Evolutionary conservation across 176 grass and related monocot genomes (phyloP), one percentile per base, ranked within the genome.

Genomic region (Metroxylon sagu): DNA sequence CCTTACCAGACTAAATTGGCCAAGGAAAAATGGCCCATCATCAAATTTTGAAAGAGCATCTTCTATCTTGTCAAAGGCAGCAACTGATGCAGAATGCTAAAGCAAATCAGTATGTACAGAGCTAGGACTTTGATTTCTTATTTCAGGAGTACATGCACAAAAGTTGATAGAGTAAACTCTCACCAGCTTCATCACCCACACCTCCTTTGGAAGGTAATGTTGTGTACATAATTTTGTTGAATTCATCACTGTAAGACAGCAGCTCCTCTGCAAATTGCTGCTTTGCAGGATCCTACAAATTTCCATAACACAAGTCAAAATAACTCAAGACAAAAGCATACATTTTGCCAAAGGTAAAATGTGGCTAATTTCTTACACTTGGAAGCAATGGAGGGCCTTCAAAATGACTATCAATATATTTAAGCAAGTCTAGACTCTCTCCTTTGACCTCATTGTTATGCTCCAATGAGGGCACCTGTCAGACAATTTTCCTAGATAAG

Each of bases 11-110:
- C 85, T 95, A 56, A 85, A 64, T 35, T 85, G 72, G 26, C 82
- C 89, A 14, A 95, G 81, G 79, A 89, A 89, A 71, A 95, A 89
- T 1, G 82, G 85, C 5, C 85, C 89, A 26, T 83, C 82, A 26
- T 66, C 65, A 80, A 89, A 95, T 63, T 83, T 89, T 1, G 79
- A 80, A 17, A 95, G 62, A 21, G 54, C 60, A 14, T 60, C 82
- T 78, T 95, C 89, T 29, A 85, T 59, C 64, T 89, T 95, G 53
- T 89, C 79, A 39, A 80, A 81, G 61, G 78, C 76, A 77, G 79
- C 69, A 75, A 71, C 85, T 95, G 72, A 19, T 7, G 25, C 69
- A 35, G 61, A 61, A 43, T 10, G 12, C 2, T 30, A 28, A 51
- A 60, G 18, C n/a, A 56, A 56, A 77, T 68, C 19, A 83, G 18